Evolutionary conservation across 495 filamentous ascomycete species (phyloP), one percentile per base, ranked within the genome.

Genomic region (Hypoxylon fuscum): DNA sequence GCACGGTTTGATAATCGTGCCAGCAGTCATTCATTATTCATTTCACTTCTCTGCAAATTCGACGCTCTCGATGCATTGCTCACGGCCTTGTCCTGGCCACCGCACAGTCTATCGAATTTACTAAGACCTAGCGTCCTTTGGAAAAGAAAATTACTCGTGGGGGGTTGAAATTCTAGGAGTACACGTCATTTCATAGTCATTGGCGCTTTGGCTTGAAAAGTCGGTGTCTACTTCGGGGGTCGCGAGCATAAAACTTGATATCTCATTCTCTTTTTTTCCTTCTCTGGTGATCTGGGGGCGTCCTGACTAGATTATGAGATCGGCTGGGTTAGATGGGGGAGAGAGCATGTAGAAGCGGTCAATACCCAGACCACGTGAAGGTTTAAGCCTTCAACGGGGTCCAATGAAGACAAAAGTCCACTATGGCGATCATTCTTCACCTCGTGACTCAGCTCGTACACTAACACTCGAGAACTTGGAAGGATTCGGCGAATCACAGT

Each of bases 171-270:
- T 34, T 53, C 35, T 15, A 27, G 21, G 42, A 49, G 53, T 66
- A 66, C 63, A 66, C 63, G 57, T 66, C 63, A 66, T 66, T 66
- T 57, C 47, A 49, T 21, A 46, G 57, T 62, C 63, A 66, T 58
- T 48, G 52, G 57, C 52, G 55, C 53, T 38, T 43, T 54, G 54
- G 49, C 50, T 65, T 41, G 41, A 62, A 60, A 61, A 62, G 57
- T 66, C 63, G 63, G 63, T 66, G 57, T 61, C 63, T 55, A 12
- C 50, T 49, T 27, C 37, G 52, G 46, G 34, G 53, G 48, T 18
- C 15, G 41, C 52, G 35, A 61, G 42, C 43, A 44, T 58, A 40
- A 42, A 50, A 58, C 55, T 51, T 48, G 44, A 55, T 52, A 44
- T 45, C 58, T 55, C 53, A 56, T 53, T 59, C 50, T 46, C 40